Evolutionary conservation across 306 rosid species (phyloP).

Genomic region (Trifolium repens): DNA sequence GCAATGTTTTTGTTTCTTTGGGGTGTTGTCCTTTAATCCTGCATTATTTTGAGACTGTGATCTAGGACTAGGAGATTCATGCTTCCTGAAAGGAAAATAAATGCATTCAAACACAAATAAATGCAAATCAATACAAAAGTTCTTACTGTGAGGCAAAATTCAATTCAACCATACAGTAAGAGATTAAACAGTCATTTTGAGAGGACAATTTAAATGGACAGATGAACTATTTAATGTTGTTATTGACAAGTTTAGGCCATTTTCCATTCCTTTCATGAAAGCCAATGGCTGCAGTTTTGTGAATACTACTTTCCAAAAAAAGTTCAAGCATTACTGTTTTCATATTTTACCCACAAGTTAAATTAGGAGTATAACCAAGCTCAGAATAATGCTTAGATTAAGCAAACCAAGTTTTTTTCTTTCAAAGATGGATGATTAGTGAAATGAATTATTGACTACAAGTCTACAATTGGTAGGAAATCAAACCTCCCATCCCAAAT

Average conservation of each 20-base stretch:
- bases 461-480: conserved; percentile 3
- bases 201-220: conserved; percentile 13
- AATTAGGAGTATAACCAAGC: conserved; percentile 18
- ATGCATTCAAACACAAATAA: conserved; percentile 32
- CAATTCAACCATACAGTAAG: conserved; percentile 1
- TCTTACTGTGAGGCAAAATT: conserved; percentile 12
- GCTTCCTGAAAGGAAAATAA: conserved; percentile 61
- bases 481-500: not conserved
- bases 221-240: conserved; percentile 20
- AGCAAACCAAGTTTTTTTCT: conserved; percentile 22
- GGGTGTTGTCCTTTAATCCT: conserved; percentile 72
- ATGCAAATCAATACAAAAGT: conserved; percentile 15
- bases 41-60: conserved; percentile 50
- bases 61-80: conserved; percentile 76
- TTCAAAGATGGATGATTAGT: not conserved
- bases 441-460: conserved; percentile 25
- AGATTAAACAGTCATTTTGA: conserved; percentile 20
- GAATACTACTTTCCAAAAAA: conserved; percentile 26
- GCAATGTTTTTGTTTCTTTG: conserved; percentile 88
- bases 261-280: conserved; percentile 14
- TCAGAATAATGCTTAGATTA: conserved; percentile 13
- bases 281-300: conserved; percentile 27
- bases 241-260: conserved; percentile 6
- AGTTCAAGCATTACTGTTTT: conserved; percentile 18
- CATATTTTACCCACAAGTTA: conserved; percentile 15